These are phyloP conservation scores for Trichosporon faecale DNA, from an alignment of 1,284 basidiomycete species.

Conservation along the genomic window DNA sequence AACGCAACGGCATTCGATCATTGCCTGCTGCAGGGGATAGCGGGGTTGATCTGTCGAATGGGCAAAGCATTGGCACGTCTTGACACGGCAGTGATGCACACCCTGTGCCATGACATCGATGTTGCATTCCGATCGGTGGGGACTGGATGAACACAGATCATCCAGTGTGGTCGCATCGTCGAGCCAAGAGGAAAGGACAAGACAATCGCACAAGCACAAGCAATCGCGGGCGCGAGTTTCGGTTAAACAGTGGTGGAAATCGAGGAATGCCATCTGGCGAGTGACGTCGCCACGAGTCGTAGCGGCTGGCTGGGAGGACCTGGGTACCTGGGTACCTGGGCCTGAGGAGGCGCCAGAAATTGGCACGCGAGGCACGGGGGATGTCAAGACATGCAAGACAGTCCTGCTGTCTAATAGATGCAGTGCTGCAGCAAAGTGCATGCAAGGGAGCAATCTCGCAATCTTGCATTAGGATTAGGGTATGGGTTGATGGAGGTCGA, in stretches of 20 bases:
- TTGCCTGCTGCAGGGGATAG: too few relatives aligned
- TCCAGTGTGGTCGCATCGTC: neutral
- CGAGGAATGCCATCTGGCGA: neutral
- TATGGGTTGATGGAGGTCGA: neutral
- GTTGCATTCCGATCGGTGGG: neutral
- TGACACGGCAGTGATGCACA: too few relatives aligned
- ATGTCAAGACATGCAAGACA: too few relatives aligned
- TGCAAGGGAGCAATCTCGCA: too few relatives aligned
- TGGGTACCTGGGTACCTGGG: neutral
- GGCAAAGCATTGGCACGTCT: too few relatives aligned
- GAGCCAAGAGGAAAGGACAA: neutral
- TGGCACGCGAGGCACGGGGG: neutral
- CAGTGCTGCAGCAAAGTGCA: too few relatives aligned
- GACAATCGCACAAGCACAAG: neutral
- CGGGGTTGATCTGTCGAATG: neutral
- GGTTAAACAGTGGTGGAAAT: slow-evolving; percentile 2
- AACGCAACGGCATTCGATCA: neutral
- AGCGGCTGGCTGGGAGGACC: neutral
- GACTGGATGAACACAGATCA: neutral
- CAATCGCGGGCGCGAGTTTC: neutral
- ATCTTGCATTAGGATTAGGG: neutral
- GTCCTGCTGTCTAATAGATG: too few relatives aligned
- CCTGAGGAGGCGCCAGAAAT: neutral
- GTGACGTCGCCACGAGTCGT: neutral
- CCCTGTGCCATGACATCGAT: too few relatives aligned